A percentile compares a stretch with the other conserved stretches of the same genome.
Evolutionary conservation across 495 filamentous ascomycete species (phyloP).

Genomic region (Neurospora sp.): DNA sequence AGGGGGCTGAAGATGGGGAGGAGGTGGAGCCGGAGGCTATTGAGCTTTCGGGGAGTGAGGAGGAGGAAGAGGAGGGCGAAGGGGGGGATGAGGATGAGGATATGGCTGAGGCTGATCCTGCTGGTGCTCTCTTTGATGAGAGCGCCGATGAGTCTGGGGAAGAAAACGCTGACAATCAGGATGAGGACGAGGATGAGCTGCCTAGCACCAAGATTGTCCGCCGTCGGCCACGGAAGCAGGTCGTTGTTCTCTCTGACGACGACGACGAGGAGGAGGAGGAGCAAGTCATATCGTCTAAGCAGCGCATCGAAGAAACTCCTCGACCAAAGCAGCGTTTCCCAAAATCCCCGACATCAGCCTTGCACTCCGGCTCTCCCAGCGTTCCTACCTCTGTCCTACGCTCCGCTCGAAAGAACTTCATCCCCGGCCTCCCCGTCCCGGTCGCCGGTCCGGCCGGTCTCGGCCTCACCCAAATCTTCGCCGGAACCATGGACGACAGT

Average conservation of each 20-base stretch:
- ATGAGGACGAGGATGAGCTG: slow-evolving; percentile 30
- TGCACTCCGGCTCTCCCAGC: slow-evolving; percentile 29
- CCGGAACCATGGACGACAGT: slow-evolving; percentile 76
- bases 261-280: slow-evolving; percentile 47
- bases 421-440: slow-evolving; percentile 46
- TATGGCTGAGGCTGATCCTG: slow-evolving; percentile 3
- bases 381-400: slow-evolving; percentile 44
- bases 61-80: slow-evolving; percentile 22
- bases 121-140: slow-evolving; percentile 22
- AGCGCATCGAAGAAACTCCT: slow-evolving; percentile 38
- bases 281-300: slow-evolving; percentile 19
- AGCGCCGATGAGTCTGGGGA: slow-evolving; percentile 27
- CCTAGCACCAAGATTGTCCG: slow-evolving; percentile 23
- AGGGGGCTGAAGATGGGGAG: neutral
- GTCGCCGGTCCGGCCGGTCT: slow-evolving; percentile 48
- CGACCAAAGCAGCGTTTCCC: slow-evolving; percentile 24
- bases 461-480: slow-evolving; percentile 84
- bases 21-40: slow-evolving; percentile 20
- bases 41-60: slow-evolving; percentile 40
- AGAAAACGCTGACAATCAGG: slow-evolving; percentile 32
- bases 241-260: slow-evolving; percentile 51
- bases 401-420: slow-evolving; percentile 48
- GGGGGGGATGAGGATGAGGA: slow-evolving; percentile 27
- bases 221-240: slow-evolving; percentile 33
- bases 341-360: slow-evolving; percentile 26